phyloP scores from a whole-genome alignment of 805 yeast genomes.

The Metschnikowia shivogae region DNA sequence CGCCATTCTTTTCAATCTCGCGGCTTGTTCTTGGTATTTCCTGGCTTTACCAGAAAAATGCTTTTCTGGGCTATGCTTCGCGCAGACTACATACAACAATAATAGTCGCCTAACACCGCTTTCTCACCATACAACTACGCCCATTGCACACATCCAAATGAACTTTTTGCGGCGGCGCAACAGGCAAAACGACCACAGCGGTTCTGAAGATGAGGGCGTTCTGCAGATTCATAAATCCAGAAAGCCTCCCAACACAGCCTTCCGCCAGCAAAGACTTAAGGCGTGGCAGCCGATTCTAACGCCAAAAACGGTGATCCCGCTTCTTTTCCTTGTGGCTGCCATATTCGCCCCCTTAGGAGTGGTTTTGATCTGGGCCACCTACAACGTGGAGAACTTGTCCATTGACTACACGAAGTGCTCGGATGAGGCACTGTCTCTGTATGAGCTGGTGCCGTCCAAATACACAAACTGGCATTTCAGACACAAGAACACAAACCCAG shows the following conservation, averaged over 20 bases:
- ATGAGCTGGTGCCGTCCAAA: constrained; percentile 52
- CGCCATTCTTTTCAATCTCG: too few relatives aligned
- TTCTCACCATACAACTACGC: background rate
- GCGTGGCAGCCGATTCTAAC: constrained; percentile 87
- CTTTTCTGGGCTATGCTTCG: background rate
- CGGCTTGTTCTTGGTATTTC: too few relatives aligned
- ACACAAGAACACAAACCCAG: constrained; percentile 32
- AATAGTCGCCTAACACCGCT: background rate
- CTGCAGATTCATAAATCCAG: constrained; percentile 27
- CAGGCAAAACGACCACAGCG: constrained; percentile 19
- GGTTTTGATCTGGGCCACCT: constrained; percentile 73
- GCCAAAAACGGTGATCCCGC: constrained; percentile 85
- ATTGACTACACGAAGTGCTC: constrained; percentile 76
- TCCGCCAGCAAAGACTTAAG: constrained; percentile 67
- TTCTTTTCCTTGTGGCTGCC: constrained; percentile 67
- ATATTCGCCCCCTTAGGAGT: constrained; percentile 91
- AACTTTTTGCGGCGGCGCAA: constrained; percentile 32
- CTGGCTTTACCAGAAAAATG: too few relatives aligned
- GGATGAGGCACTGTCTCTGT: constrained; percentile 33
- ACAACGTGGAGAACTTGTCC: constrained; percentile 67
- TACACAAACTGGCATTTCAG: constrained; percentile 62
- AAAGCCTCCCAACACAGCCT: constrained; percentile 62
- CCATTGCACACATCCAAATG: constrained; percentile 2
- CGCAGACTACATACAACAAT: background rate
- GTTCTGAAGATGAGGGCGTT: constrained; percentile 14